Percentiles rank a stretch among this genome's conserved stretches.
Conservation (phyloP, 768 basidiomycete genomes). For the Trametes meyenii region DNA sequence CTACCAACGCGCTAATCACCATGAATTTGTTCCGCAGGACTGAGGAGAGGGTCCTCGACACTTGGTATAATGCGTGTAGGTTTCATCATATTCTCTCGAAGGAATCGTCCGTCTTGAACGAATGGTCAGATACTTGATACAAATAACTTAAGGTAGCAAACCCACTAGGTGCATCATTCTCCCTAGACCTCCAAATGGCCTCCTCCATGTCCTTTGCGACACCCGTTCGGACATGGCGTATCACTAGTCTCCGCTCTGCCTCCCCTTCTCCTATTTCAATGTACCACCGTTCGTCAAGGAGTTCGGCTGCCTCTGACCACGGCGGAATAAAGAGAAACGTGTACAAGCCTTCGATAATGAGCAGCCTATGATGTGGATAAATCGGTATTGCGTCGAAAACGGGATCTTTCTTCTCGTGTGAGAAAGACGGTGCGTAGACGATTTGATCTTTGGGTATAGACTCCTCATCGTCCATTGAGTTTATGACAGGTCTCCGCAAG, state of each 20-base stretch:
- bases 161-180: conserved; percentile 48
- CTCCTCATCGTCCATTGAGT: background rate
- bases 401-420: conserved; percentile 88
- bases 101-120: conserved; percentile 46
- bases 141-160: background rate
- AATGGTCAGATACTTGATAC: background rate
- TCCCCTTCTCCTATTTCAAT: conserved; percentile 58
- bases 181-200: conserved; percentile 69
- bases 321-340: conserved; percentile 71
- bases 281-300: conserved; percentile 82
- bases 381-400: conserved; percentile 60
- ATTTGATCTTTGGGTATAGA: conserved; percentile 19
- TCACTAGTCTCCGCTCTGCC: conserved; percentile 63
- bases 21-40: background rate
- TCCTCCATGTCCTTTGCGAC: conserved; percentile 66
- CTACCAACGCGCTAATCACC: background rate
- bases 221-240: conserved; percentile 77
- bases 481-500: conserved; percentile 44
- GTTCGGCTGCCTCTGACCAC: conserved; percentile 66
- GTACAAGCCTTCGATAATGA: conserved; percentile 92
- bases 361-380: conserved; percentile 66
- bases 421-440: conserved; percentile 80
- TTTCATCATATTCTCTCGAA: conserved; percentile 42
- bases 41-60: conserved; percentile 41
- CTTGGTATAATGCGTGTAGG: conserved; percentile 46